Base-by-base conservation (phyloP, 768 basidiomycete genomes). In the Leccinum arenicola region DNA sequence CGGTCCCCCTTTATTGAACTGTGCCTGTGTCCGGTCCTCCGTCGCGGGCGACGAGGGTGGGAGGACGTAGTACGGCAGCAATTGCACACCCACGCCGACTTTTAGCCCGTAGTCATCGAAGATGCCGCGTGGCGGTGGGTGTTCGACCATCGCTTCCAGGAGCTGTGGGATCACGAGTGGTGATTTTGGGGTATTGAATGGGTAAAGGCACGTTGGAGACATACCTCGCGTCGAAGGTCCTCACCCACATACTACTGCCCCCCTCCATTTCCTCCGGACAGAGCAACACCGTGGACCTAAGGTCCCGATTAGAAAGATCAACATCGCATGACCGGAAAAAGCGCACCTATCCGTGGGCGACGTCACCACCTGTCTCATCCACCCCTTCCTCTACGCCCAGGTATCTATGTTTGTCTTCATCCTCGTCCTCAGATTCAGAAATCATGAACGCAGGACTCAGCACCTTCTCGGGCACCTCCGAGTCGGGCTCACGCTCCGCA, bases 251-350 rank as follows among this genome's bases (percentile, higher is more conserved):
- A 92, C 65, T 93, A 27, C 27, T 27, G 27, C 27, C 93, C 1
- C 85, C 87, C 66, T 95, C 93, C 84, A 94, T 91, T 72, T 95
- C 93, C 65, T 89, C 91, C 10, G 84, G 85, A 1, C 87, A 86
- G 9, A 93, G 77, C n/a, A 98, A 77, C 4, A 88, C 88, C 10
- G 82, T 85, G 0, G 90, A 90, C 51, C 91, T 89, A 54, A 14
- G n/a, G 17, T 23, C 49, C 10, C 52, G 36, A 17, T 29, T 4
- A 27, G 33, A 38, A 51, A n/a, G n/a, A 23, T 61, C n/a, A 17
- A n/a, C 15, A 11, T 55, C 38, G 5, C 10, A 31, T 1, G 15
- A 55, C 11, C 48, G 8, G 25, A 23, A 35, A 29, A 15, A 21
- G 59, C 82, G 63, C 55, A 88, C 87, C 84, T 74, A 62, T 87